Evolutionary conservation across 2,329 filamentous ascomycete genomes (phyloP).

Genomic region (Didymella exigua): DNA sequence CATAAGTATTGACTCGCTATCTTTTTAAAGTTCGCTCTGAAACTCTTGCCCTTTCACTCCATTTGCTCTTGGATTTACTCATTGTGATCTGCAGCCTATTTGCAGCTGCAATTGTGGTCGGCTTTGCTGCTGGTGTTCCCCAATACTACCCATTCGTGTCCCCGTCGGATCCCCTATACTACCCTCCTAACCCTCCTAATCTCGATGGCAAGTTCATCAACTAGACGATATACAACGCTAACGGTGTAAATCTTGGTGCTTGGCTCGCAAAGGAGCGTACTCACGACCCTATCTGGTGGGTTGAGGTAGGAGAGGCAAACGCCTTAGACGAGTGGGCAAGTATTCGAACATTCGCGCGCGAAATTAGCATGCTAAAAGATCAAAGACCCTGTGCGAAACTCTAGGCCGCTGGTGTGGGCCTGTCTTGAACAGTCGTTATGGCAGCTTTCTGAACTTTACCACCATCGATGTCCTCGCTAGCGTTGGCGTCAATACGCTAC

Average conservation of each 20-base stretch:
- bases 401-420: slow-evolving; percentile 36
- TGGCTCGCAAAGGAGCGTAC: slow-evolving; percentile 40
- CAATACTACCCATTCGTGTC: no score
- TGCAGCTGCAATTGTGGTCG: no score
- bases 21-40: no score
- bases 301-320: slow-evolving; percentile 1
- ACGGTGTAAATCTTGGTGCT: slow-evolving; percentile 34
- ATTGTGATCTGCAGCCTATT: no score
- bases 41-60: no score
- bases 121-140: no score
- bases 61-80: no score
- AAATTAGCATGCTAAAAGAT: not conserved
- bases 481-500: slow-evolving; percentile 39
- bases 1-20: no score
- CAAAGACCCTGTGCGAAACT: slow-evolving; percentile 40
- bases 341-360: slow-evolving; percentile 15
- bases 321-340: slow-evolving; percentile 13
- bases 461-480: slow-evolving; percentile 42
- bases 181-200: not conserved
- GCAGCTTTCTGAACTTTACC: slow-evolving; percentile 32
- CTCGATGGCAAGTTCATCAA: slow-evolving; percentile 4
- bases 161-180: no score
- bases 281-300: slow-evolving; percentile 35
- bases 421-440: slow-evolving; percentile 37
- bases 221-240: slow-evolving; percentile 17